phyloP scores from a whole-genome alignment of 2,329 filamentous ascomycete genomes.

The Teratosphaeria destructans region DNA sequence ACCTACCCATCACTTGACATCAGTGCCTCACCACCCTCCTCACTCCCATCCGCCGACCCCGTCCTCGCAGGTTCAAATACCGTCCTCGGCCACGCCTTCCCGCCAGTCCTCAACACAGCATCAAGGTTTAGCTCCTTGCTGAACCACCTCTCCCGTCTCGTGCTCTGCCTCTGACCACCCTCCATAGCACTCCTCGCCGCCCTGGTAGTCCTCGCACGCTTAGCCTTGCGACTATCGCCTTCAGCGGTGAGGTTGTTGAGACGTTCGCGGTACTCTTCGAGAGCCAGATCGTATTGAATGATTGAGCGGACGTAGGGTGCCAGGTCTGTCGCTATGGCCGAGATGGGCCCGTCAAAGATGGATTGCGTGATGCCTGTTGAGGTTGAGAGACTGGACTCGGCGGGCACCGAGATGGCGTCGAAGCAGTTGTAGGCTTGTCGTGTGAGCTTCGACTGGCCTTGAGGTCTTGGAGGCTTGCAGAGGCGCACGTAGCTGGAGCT shows the following conservation, averaged over 20 bases:
- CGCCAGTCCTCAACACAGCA: slow-evolving; percentile 54
- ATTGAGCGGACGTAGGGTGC: slow-evolving; percentile 87
- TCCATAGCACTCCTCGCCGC: slow-evolving; percentile 68
- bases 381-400: slow-evolving; percentile 22
- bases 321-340: slow-evolving; percentile 61
- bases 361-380: slow-evolving; percentile 51
- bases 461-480: not conserved
- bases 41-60: not conserved
- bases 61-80: not conserved
- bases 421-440: slow-evolving; percentile 37
- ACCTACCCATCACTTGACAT: not conserved
- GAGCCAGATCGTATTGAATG: slow-evolving; percentile 59
- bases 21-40: not conserved
- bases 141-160: slow-evolving; percentile 65
- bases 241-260: slow-evolving; percentile 54
- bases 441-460: not conserved
- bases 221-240: slow-evolving; percentile 39
- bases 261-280: slow-evolving; percentile 57
- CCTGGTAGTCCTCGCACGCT: slow-evolving; percentile 60
- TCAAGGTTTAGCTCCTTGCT: slow-evolving; percentile 48
- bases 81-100: slow-evolving; percentile 25
- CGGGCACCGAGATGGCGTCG: slow-evolving; percentile 38
- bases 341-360: slow-evolving; percentile 63
- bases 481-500: not conserved
- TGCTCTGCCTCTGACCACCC: slow-evolving; percentile 50